Evolutionary conservation across 768 basidiomycete species (phyloP).

Genomic region (Rhizopogon roseolus): DNA sequence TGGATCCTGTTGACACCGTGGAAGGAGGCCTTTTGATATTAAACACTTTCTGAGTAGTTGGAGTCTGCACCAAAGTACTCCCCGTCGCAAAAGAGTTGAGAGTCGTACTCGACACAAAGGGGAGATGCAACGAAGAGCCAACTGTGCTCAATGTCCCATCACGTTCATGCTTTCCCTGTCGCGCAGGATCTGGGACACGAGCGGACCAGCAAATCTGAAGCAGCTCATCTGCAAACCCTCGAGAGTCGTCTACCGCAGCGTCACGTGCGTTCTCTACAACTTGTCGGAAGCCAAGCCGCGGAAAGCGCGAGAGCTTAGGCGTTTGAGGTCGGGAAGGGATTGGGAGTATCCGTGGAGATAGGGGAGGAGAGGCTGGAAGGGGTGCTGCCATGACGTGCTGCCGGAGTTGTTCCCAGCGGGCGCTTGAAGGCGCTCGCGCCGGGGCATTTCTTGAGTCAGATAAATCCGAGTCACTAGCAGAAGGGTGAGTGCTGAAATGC

Average conservation of each 20-base stretch:
- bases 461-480: background rate
- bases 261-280: constrained; percentile 63
- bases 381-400: constrained; percentile 43
- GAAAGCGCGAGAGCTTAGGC: constrained; percentile 48
- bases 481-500: background rate
- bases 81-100: constrained; percentile 13
- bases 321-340: constrained; percentile 26
- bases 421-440: constrained; percentile 28
- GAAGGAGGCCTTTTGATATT: constrained; percentile 44
- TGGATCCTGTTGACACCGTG: constrained; percentile 25
- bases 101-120: constrained; percentile 38
- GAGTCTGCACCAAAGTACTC: constrained; percentile 16
- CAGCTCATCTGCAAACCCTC: constrained; percentile 52
- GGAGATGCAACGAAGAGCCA: constrained; percentile 35
- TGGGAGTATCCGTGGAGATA: background rate
- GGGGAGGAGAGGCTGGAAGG: constrained; percentile 17
- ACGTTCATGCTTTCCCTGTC: constrained; percentile 20
- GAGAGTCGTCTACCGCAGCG: constrained; percentile 41
- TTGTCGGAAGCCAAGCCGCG: constrained; percentile 51
- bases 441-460: background rate
- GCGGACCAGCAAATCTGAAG: constrained; percentile 49
- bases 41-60: constrained; percentile 21
- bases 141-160: constrained; percentile 20
- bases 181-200: constrained; percentile 38
- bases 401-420: constrained; percentile 51